Evolutionary conservation across 1,284 basidiomycete genomes (phyloP).

Genomic region (Ceratobasidium sp.): DNA sequence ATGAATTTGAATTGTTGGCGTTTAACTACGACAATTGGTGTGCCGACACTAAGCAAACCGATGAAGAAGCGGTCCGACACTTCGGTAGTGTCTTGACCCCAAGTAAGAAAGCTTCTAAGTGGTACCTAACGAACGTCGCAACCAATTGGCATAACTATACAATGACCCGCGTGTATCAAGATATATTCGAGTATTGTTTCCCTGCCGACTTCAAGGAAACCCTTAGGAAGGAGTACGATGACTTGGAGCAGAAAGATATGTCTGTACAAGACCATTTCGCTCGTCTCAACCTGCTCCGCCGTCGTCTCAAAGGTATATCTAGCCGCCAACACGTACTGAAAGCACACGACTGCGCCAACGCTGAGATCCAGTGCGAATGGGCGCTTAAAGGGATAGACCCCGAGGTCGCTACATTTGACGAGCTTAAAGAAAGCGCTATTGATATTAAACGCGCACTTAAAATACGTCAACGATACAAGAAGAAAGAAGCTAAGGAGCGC

Average conservation of each 20-base stretch:
- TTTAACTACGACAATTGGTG: conserved; percentile 33
- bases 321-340: neutral
- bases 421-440: neutral
- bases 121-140: conserved; percentile 27
- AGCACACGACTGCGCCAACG: neutral
- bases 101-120: conserved; percentile 12
- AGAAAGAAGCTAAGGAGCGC: neutral
- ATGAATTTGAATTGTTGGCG: conserved; percentile 28
- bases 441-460: neutral
- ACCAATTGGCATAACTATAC: neutral
- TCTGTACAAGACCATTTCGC: conserved; percentile 52
- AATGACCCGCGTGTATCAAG: conserved; percentile 5
- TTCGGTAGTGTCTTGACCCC: conserved; percentile 14
- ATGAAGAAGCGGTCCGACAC: neutral
- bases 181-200: conserved; percentile 64
- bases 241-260: conserved; percentile 47
- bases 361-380: neutral
- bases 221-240: conserved; percentile 49
- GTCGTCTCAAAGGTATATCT: neutral
- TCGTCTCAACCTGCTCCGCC: neutral
- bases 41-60: neutral
- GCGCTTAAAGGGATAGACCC: neutral
- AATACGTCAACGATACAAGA: neutral
- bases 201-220: conserved; percentile 58
- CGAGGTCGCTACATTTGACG: neutral